Evolutionary conservation across 306 rosid genomes (phyloP), one percentile per base, ranked within the genome.

Genomic region (Quercus aquifolioides): DNA sequence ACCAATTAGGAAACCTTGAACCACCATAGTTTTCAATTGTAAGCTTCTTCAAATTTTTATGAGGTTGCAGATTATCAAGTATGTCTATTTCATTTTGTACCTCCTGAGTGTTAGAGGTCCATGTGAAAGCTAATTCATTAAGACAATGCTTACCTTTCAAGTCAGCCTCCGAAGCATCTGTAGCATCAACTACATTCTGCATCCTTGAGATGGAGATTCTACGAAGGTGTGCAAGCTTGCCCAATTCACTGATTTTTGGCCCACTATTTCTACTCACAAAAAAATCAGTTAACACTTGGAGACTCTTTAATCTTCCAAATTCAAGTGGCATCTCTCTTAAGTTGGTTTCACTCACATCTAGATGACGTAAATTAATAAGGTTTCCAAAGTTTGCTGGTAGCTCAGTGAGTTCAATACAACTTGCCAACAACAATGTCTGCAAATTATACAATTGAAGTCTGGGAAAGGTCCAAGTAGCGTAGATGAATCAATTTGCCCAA

Each of bases 21-120:
- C 70, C 78, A 21, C 70, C 57, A 35, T 75, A 75, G 35, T 41
- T 59, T 23, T 58, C 78, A 75, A 75, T 59, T 13, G 41, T 38
- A 15, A 75, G 56, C 78, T 8, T 38, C 46, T 41, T 58, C 57
- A 75, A 75, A 10, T 58, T 23, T 15, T 12, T 3, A 25, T 59
- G 56, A 10, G 78, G 43, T 35, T 35, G 38, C 1, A 75, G 70
- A 1, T 59, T n/a, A 35, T 38, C 38, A 75, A 75, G 78, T 46
- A 75, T 20, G 1, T 12, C 12, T 6, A 4, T 13, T 58, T 58
- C 57, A 54, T 10, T 74, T 6, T 33, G 54, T 18, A 52, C 18
- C 0, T 54, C 38, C 0, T 73, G 76, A 26, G 62, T 26, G 62
- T 3, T 3, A 74, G 21, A 5, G 21, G 57, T 41, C 78, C 78